phyloP scores from a whole-genome alignment of 495 filamentous ascomycete species.

The Cetradonia linearis region DNA sequence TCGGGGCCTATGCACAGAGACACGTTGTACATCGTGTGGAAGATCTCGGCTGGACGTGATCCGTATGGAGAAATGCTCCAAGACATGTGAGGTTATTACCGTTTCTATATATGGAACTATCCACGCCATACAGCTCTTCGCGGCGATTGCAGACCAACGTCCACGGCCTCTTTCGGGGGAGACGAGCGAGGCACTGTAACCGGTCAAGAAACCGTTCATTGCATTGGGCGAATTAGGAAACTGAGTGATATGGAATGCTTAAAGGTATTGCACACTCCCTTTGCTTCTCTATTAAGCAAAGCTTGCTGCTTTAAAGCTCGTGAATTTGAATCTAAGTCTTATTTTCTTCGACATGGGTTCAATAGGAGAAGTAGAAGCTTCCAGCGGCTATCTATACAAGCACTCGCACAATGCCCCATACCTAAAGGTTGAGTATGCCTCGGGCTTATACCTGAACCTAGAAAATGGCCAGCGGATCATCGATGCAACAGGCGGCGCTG shows the following conservation, averaged over 20 bases:
- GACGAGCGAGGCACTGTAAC: not conserved
- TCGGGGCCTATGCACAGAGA: not conserved
- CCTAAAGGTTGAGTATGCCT: not conserved
- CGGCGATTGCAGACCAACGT: not conserved
- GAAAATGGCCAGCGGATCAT: conserved; percentile 54
- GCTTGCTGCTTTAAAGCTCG: not conserved
- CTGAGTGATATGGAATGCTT: not conserved
- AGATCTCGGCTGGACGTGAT: not conserved
- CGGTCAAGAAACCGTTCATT: not conserved
- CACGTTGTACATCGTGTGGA: not conserved
- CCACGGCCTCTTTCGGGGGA: not conserved
- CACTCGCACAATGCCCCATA: conserved; percentile 6
- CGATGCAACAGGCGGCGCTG: conserved; percentile 48
- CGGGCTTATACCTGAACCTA: conserved; percentile 38
- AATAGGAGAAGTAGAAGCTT: not conserved
- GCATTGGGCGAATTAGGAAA: not conserved
- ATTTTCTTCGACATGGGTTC: not conserved
- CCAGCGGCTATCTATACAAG: not conserved
- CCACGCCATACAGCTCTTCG: not conserved
- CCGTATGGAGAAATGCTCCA: not conserved
- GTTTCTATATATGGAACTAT: not conserved
- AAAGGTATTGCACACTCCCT: not conserved
- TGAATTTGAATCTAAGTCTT: not conserved
- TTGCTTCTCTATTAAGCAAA: not conserved
- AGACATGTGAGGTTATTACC: not conserved